A percentile compares a stretch with the other conserved stretches of the same genome.
Evolutionary conservation across 371 early-diverging fungal genomes (phyloP).

Genomic region (Coemansia sp.): DNA sequence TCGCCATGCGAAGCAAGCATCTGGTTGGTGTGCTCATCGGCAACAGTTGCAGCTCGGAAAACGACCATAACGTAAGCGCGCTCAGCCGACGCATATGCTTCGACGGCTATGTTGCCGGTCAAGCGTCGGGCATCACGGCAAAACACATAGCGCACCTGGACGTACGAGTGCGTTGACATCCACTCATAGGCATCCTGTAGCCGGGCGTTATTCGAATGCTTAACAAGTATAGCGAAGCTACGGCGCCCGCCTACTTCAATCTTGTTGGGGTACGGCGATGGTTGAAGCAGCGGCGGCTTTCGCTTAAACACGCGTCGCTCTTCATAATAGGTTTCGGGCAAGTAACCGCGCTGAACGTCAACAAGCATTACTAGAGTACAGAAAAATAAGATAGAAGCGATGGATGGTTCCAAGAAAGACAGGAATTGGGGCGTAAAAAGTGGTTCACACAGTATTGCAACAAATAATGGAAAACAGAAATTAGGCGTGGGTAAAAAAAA

Average conservation of each 20-base stretch:
- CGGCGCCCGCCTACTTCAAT: slow-evolving; percentile 1
- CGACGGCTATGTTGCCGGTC: slow-evolving; percentile 31
- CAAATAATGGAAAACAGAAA: no score
- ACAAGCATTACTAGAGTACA: background rate
- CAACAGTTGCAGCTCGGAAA: slow-evolving; percentile 21
- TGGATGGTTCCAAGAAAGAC: background rate
- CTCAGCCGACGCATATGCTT: slow-evolving; percentile 29
- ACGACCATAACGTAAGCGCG: slow-evolving; percentile 31
- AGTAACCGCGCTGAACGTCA: background rate
- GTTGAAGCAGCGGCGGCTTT: slow-evolving; percentile 1
- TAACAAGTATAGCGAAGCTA: slow-evolving; percentile 4
- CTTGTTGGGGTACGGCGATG: slow-evolving; percentile 16
- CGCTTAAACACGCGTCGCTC: slow-evolving; percentile 11
- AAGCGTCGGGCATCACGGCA: background rate
- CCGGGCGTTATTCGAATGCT: background rate
- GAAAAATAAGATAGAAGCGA: background rate
- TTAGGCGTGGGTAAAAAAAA: no score
- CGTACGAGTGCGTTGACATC: slow-evolving; percentile 43
- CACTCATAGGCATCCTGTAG: slow-evolving; percentile 20
- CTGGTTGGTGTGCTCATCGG: slow-evolving; percentile 23
- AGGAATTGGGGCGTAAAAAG: background rate
- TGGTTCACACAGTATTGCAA: no score
- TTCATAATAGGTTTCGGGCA: slow-evolving; percentile 6
- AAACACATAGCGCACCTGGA: slow-evolving; percentile 7
- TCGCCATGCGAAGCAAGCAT: slow-evolving; percentile 29